A percentile compares a stretch with the other conserved stretches of the same genome.
These are phyloP conservation scores for Limnanthes douglasii DNA, from an alignment of 345 rosid species.

Conservation along the genomic window DNA sequence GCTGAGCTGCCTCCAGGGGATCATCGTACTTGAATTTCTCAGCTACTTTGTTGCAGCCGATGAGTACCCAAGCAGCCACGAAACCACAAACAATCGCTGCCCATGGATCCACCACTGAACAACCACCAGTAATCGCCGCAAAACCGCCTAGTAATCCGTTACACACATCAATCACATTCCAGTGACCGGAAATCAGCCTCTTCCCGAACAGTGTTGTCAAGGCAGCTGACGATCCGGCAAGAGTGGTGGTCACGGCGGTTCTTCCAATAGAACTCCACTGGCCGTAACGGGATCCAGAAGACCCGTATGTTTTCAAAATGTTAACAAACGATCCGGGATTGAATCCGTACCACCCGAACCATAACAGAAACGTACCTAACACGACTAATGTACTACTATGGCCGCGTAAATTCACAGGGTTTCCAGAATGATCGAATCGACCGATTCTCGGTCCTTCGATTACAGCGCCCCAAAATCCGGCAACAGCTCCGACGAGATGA, in stretches of 20 bases:
- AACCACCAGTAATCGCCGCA: conserved; percentile 27
- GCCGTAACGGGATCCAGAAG: conserved; percentile 12
- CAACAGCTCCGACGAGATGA: conserved; percentile 27
- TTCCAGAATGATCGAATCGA: conserved; percentile 11
- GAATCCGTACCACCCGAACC: conserved; percentile 34
- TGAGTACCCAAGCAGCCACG: conserved; percentile 25
- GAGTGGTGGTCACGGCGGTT: conserved; percentile 28
- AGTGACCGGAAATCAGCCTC: conserved; percentile 15
- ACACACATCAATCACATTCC: conserved; percentile 26
- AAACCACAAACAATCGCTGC: conserved; percentile 28
- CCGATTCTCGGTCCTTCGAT: conserved; percentile 29
- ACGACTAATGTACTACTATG: conserved; percentile 28
- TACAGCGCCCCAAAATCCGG: conserved; percentile 30
- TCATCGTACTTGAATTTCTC: conserved; percentile 19
- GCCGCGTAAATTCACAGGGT: conserved; percentile 14
- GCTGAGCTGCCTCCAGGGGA: conserved; percentile 32
- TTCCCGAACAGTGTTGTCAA: conserved; percentile 22
- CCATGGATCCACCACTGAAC: conserved; percentile 28
- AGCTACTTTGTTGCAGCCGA: conserved; percentile 20
- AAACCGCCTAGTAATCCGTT: conserved; percentile 32
- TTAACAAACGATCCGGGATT: conserved; percentile 30
- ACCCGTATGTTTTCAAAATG: conserved; percentile 13
- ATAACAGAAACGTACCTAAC: conserved; percentile 22
- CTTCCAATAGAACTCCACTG: conserved; percentile 33
- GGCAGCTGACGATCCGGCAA: conserved; percentile 29